Base-by-base conservation (phyloP, 1,284 basidiomycete genomes). In the Ustilago trichophora region DNA sequence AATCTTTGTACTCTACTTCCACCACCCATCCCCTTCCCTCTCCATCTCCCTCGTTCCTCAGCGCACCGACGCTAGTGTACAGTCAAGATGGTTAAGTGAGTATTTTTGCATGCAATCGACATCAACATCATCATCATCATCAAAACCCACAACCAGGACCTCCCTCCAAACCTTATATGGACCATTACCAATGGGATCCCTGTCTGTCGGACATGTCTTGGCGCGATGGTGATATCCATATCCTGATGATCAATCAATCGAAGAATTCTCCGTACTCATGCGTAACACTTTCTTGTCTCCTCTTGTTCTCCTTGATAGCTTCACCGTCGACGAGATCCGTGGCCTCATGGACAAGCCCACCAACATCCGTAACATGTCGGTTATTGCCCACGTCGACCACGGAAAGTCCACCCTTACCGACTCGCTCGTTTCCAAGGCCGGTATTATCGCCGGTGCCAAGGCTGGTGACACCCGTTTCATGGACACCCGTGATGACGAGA, bases 371-470 rank as follows among this genome's bases (percentile, higher is more conserved):
- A 97, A 97, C 88, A 97, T 97, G 93, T 93, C 91, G 88, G 80
- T 82, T 38, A 82, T 82, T 76, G 80, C 80, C 55, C 81, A 82
- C 82, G 83, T 99, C 88, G 96, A 99, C 85, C 96, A 99, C 87
- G 96, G 96, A 86, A 99, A 99, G 86, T 98, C 96, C 59, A 98
- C 96, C 77, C 89, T 99, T 78, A 97, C 96, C 80, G 96, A 99
- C 85, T 98, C 96, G 48, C 87, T 99, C 55, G 94, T 99, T 80
- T 95, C 95, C 76, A 98, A 98, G 87, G 96, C 96, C 72, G 96
- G 96, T 89, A 99, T 99, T 83, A 98, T 99, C 82, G 95, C 96
- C 77, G 85, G 87, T 55, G 86, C 92, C 82, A 97, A 97, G 84
- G 93, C 96, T 72, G 95, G 79, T 84, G 94, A 98, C 73, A 88